Evolutionary conservation across 2,329 filamentous ascomycete species (phyloP), one percentile per base, ranked within the genome.

Genomic region (Fusarium verrucosum): DNA sequence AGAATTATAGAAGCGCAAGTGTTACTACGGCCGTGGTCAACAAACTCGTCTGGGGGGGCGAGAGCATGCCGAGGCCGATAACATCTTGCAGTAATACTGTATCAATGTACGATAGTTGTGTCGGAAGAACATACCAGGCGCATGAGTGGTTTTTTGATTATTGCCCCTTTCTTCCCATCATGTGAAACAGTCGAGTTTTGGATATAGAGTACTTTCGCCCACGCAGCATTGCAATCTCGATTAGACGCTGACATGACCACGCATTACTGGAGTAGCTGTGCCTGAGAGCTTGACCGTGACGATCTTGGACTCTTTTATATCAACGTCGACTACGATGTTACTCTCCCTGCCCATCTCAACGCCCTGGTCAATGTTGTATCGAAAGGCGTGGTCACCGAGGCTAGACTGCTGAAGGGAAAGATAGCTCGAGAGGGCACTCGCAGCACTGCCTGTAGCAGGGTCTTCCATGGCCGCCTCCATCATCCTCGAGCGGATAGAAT

Each of bases 261-360:
- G 68, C 76, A 77, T 78, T 22, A 78, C 72, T 54, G 74, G 70
- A 11, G 70, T 70, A 25, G 77, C 77, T 10, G 76, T 72, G 10
- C 77, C 77, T 10, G 73, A 73, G 43, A 79, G 69, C 33, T 70
- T 71, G 26, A 78, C 74, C 10, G 59, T 59, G 33, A 72, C 65
- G 36, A 79, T 71, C 35, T 70, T 60, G 20, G 69, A 66, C 52
- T 71, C 73, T 42, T 74, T 73, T 33, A 74, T 49, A 32, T 57
- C 64, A n/a, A 83, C 77, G 52, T 83, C 78, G 32, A 86, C 80
- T 35, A 74, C 69, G 43, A 86, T 85, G 44, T 81, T 76, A 68
- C 84, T 87, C 73, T 77, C 77, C 64, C 87, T 76, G 7, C 87
- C 87, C 84, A 90, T 89, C 76, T 91, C 88, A 10, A 89, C 85